Percentiles rank a stretch among this genome's conserved stretches.
Conservation (phyloP, 2,329 filamentous ascomycete genomes). For the Conoideocrella luteorostrata region DNA sequence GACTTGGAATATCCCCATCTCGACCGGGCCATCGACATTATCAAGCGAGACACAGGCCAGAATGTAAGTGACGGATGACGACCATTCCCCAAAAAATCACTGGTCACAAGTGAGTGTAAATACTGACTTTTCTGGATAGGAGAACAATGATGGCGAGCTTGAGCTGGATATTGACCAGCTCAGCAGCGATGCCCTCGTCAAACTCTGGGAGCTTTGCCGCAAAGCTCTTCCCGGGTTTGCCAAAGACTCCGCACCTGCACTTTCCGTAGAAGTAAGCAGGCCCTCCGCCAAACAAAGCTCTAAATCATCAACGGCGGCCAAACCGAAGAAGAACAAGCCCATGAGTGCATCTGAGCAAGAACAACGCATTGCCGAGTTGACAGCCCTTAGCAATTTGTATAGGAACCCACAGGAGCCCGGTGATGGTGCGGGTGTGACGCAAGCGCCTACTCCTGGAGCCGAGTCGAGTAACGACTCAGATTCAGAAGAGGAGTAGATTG, state of each 20-base stretch:
- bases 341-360: constrained; percentile 68
- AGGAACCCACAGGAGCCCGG: constrained; percentile 26
- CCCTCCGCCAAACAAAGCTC: constrained; percentile 22
- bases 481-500: constrained; percentile 38
- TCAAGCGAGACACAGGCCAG: constrained; percentile 76
- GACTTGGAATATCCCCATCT: constrained; percentile 74
- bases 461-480: constrained; percentile 39
- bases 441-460: constrained; percentile 22
- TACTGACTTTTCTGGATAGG: constrained; percentile 27
- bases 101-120: background rate
- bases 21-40: constrained; percentile 76
- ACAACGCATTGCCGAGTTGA: constrained; percentile 54
- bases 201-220: constrained; percentile 42
- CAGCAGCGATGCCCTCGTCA: constrained; percentile 47
- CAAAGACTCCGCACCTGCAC: constrained; percentile 22
- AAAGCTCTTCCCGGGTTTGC: constrained; percentile 35
- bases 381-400: constrained; percentile 43
- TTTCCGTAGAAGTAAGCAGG: constrained; percentile 25
- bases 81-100: background rate
- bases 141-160: constrained; percentile 53
- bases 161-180: constrained; percentile 55
- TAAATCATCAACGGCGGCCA: constrained; percentile 23
- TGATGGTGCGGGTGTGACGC: constrained; percentile 19
- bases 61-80: constrained; percentile 52
- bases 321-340: constrained; percentile 68